These are phyloP conservation scores for Colletotrichum lupini DNA, from an alignment of 2,329 filamentous ascomycete species.

Conservation along the genomic window DNA sequence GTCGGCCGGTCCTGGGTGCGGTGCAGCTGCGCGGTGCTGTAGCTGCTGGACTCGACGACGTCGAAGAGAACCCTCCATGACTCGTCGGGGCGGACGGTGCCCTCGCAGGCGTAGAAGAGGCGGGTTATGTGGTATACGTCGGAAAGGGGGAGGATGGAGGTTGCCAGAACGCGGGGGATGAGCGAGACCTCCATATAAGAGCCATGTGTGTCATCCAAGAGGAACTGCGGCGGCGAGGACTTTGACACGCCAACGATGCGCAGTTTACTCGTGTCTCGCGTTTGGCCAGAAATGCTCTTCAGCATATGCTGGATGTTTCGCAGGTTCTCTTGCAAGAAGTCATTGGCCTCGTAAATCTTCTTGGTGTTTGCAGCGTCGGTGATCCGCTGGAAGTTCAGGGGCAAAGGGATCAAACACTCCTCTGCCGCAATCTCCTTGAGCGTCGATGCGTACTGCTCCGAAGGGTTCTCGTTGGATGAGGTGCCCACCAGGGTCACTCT, in stretches of 20 bases:
- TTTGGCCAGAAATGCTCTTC: slow-evolving; percentile 46
- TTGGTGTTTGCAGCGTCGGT: slow-evolving; percentile 35
- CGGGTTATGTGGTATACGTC: slow-evolving; percentile 54
- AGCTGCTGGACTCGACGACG: slow-evolving; percentile 34
- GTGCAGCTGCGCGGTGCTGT: slow-evolving; percentile 26
- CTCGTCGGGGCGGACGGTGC: slow-evolving; percentile 12
- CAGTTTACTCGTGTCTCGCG: slow-evolving; percentile 32
- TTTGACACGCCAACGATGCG: slow-evolving; percentile 28
- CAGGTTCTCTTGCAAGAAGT: slow-evolving; percentile 58
- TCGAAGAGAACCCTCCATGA: slow-evolving; percentile 36
- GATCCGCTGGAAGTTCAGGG: slow-evolving; percentile 39
- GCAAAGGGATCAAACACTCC: slow-evolving; percentile 51
- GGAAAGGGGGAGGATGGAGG: slow-evolving; percentile 49
- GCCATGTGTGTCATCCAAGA: slow-evolving; percentile 25
- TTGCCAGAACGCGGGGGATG: slow-evolving; percentile 26
- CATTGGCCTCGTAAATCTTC: slow-evolving; percentile 41
- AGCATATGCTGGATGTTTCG: slow-evolving; percentile 60
- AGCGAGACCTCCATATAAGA: slow-evolving; percentile 37
- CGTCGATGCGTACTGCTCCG: slow-evolving; percentile 53
- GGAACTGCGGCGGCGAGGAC: slow-evolving; percentile 28
- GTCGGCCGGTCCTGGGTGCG: slow-evolving; percentile 16
- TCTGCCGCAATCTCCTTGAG: slow-evolving; percentile 51
- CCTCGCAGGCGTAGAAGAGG: slow-evolving; percentile 33
- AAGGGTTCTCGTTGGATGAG: slow-evolving; percentile 66
- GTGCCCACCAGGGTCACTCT: slow-evolving; percentile 85